Evolutionary conservation across 2,329 filamentous ascomycete species (phyloP).

Genomic region (Nemania abortiva): DNA sequence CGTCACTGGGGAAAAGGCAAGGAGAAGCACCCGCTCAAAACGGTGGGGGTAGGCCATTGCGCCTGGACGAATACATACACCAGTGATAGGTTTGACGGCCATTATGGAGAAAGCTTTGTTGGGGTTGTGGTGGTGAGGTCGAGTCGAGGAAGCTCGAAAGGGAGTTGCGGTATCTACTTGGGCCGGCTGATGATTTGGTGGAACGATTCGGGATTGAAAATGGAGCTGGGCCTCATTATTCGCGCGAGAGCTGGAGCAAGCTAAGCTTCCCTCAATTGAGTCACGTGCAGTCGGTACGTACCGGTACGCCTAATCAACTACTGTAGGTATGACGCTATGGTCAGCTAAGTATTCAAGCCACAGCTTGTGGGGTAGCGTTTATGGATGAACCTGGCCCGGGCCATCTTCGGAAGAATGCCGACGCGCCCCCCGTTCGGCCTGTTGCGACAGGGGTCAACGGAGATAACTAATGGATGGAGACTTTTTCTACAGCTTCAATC

Average conservation of each 20-base stretch:
- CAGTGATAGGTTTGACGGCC: constrained; percentile 69
- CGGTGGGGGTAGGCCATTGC: constrained; percentile 49
- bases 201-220: constrained; percentile 39
- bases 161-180: constrained; percentile 18
- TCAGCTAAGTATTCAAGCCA: constrained; percentile 9
- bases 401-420: constrained; percentile 29
- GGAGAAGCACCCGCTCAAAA: constrained; percentile 44
- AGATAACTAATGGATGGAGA: constrained; percentile 20
- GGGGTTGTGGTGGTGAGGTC: constrained; percentile 36
- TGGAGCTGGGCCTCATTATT: constrained; percentile 39
- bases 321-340: too few relatives aligned
- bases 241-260: constrained; percentile 32
- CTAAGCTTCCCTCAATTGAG: constrained; percentile 28
- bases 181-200: constrained; percentile 35
- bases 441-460: neutral
- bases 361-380: neutral
- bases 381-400: constrained; percentile 8
- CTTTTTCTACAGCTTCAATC: constrained; percentile 26
- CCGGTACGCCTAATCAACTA: neutral
- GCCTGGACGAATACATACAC: constrained; percentile 61
- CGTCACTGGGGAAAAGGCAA: constrained; percentile 9
- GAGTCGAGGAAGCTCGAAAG: constrained; percentile 24
- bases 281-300: constrained; percentile 28
- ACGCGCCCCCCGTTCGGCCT: neutral
- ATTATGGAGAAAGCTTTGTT: constrained; percentile 55